Evolutionary conservation across 1,139 yeast genomes (phyloP).

Genomic region (Pichia terricola): DNA sequence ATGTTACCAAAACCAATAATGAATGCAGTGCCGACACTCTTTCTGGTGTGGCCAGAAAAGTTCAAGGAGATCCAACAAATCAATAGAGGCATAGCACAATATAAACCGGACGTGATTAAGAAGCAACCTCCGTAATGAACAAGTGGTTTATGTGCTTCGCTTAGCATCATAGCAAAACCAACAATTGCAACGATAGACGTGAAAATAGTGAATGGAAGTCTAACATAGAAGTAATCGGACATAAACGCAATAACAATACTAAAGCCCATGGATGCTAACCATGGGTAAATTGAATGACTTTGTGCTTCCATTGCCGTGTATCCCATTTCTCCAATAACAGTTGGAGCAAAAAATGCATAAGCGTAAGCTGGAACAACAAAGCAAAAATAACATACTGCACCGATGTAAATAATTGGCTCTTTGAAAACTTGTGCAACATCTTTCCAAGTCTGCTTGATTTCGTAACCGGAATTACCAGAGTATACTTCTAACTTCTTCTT

Average conservation of each 20-base stretch:
- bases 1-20: conserved; percentile 77
- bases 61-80: conserved; percentile 67
- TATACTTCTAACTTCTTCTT: conserved; percentile 45
- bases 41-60: conserved; percentile 61
- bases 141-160: conserved; percentile 22
- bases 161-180: conserved; percentile 48
- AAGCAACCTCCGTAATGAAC: conserved; percentile 67
- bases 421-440: conserved; percentile 38
- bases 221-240: conserved; percentile 39
- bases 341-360: conserved; percentile 61
- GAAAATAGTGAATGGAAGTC: conserved; percentile 40
- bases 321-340: conserved; percentile 49
- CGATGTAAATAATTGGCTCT: conserved; percentile 44
- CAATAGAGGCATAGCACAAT: conserved; percentile 64
- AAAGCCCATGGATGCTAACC: conserved; percentile 55
- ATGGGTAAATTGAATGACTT: conserved; percentile 62
- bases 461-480: conserved; percentile 48
- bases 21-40: conserved; percentile 66
- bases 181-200: conserved; percentile 36
- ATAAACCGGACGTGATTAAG: conserved; percentile 55
- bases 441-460: conserved; percentile 33
- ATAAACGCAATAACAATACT: conserved; percentile 37
- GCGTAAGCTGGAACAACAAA: conserved; percentile 61
- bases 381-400: conserved; percentile 54
- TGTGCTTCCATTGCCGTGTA: conserved; percentile 56